These are phyloP conservation scores for Colletotrichum sp. DNA, from an alignment of 2,329 filamentous ascomycete species.

Conservation along the genomic window DNA sequence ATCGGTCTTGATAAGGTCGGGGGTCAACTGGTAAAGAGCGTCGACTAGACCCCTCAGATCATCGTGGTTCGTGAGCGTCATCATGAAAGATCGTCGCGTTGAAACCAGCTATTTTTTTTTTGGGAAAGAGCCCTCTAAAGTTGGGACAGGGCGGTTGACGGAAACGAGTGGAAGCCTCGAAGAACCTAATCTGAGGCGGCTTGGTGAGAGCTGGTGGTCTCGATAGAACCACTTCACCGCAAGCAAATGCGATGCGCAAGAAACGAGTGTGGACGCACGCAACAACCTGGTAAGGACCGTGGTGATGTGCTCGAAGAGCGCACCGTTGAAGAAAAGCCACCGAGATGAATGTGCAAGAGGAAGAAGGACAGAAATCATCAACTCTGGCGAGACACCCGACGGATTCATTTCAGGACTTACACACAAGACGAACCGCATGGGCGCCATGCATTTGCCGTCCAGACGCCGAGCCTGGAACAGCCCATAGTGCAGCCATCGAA, in stretches of 20 bases:
- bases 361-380: background rate
- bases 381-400: no score
- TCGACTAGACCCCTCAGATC: background rate
- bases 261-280: background rate
- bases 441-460: background rate
- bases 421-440: no score
- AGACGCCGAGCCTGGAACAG: background rate
- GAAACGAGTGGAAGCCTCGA: background rate
- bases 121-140: background rate
- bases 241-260: background rate
- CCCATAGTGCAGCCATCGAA: background rate
- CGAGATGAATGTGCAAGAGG: background rate
- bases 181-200: background rate
- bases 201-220: background rate
- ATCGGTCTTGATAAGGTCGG: background rate
- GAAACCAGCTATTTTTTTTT: background rate
- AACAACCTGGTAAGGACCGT: background rate
- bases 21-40: background rate
- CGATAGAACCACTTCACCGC: background rate
- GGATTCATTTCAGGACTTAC: background rate
- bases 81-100: background rate
- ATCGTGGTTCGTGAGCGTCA: background rate
- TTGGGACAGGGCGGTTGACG: background rate
- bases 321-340: background rate
- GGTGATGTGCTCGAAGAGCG: background rate